Evolutionary conservation across 2,329 filamentous ascomycete genomes (phyloP).

Genomic region (Endocalyx cinctus): DNA sequence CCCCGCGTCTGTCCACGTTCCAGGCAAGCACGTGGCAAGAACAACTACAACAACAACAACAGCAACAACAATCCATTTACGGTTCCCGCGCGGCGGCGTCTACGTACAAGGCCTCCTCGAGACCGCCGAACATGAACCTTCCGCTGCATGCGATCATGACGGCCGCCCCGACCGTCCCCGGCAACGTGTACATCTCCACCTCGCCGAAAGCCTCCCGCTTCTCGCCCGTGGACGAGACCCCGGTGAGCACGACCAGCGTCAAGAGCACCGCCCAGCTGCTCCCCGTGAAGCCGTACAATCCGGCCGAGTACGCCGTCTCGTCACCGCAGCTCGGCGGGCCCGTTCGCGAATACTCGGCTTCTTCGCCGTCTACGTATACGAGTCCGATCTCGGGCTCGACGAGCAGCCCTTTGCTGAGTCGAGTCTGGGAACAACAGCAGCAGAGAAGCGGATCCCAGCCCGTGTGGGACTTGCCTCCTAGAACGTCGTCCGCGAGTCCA

Average conservation of each 20-base stretch:
- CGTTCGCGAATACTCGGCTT: slow-evolving; percentile 8
- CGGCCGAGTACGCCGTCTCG: slow-evolving; percentile 23
- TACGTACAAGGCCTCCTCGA: slow-evolving; percentile 5
- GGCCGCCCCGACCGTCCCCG: slow-evolving; percentile 19
- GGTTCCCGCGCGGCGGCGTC: background rate
- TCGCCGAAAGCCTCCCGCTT: slow-evolving; percentile 25
- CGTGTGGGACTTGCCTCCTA: background rate
- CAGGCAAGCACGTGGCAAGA: background rate
- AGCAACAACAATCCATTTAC: too few species aligned
- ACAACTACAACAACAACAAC: too few species aligned
- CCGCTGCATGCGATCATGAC: slow-evolving; percentile 22
- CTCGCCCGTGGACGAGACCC: slow-evolving; percentile 25
- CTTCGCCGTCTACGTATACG: slow-evolving; percentile 15
- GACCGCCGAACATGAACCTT: slow-evolving; percentile 7
- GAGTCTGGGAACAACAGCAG: slow-evolving; percentile 21
- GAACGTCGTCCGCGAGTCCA: slow-evolving; percentile 12
- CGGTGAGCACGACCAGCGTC: slow-evolving; percentile 25
- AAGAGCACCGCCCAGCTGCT: slow-evolving; percentile 26
- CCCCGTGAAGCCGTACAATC: slow-evolving; percentile 26
- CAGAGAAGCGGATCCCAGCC: slow-evolving; percentile 3
- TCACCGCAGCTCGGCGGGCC: slow-evolving; percentile 13
- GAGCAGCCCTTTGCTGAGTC: slow-evolving; percentile 23
- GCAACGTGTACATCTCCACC: slow-evolving; percentile 24
- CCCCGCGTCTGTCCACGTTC: slow-evolving; percentile 7
- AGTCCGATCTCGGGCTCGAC: slow-evolving; percentile 26